Evolutionary conservation across 2,329 filamentous ascomycete genomes (phyloP).

Genomic region (Leptoxyphium fumago): DNA sequence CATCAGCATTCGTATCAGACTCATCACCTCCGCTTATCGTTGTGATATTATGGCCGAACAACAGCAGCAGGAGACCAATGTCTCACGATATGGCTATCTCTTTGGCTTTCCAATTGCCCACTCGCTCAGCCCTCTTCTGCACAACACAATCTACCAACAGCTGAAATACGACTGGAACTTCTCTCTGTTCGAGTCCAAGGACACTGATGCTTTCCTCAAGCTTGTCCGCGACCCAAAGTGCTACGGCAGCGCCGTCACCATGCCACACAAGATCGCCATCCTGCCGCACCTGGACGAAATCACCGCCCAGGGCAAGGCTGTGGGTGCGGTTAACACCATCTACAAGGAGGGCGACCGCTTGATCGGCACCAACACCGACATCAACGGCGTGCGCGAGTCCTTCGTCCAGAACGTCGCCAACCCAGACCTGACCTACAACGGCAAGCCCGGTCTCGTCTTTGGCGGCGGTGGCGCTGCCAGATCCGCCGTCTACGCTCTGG

Average conservation of each 20-base stretch:
- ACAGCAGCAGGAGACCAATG: conserved; percentile 8
- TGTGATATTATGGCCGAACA: conserved; percentile 3
- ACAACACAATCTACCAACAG: conserved; percentile 39
- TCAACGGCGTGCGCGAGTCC: conserved; percentile 60
- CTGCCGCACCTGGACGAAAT: conserved; percentile 58
- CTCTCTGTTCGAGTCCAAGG: conserved; percentile 31
- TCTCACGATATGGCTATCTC: conserved; percentile 34
- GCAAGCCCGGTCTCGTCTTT: conserved; percentile 54
- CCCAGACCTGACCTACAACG: conserved; percentile 35
- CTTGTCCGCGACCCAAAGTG: conserved; percentile 44
- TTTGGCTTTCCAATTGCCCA: conserved; percentile 44
- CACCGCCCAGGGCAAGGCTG: conserved; percentile 55
- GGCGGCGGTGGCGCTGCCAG: conserved; percentile 69
- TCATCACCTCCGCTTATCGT: too few species aligned
- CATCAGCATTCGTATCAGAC: too few species aligned
- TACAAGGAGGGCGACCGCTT: conserved; percentile 42
- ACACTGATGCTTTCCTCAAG: conserved; percentile 28
- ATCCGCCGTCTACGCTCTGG: conserved; percentile 60
- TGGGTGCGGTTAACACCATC: conserved; percentile 69
- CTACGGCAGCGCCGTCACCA: conserved; percentile 60
- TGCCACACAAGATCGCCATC: conserved; percentile 72
- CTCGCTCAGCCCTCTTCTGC: conserved; percentile 40
- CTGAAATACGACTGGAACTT: conserved; percentile 39
- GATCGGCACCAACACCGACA: conserved; percentile 70
- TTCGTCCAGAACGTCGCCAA: conserved; percentile 37